Conservation (phyloP, 2,329 filamentous ascomycete genomes). For the Fusarium gaditjirri region DNA sequence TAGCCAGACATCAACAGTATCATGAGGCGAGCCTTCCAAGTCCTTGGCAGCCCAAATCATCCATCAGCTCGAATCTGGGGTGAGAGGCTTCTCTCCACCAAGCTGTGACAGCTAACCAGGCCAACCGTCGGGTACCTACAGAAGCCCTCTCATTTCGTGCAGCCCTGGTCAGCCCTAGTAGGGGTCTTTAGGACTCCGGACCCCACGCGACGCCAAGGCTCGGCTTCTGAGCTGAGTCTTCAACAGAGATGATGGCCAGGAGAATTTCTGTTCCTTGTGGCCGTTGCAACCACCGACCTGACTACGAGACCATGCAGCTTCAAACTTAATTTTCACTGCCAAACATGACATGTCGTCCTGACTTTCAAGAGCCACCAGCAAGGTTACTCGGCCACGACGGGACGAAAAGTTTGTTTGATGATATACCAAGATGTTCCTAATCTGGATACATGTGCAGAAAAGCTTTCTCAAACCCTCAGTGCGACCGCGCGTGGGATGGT, state of each 20-base stretch:
- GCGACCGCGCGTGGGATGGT: constrained; percentile 2
- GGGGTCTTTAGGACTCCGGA: constrained; percentile 17
- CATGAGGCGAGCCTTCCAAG: constrained; percentile 7
- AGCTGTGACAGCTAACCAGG: constrained; percentile 39
- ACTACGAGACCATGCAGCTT: constrained; percentile 4
- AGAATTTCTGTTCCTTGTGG: neutral
- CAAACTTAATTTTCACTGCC: constrained; percentile 2
- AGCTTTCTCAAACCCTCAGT: constrained; percentile 6
- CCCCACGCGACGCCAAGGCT: constrained; percentile 37
- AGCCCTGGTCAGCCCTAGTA: constrained; percentile 40
- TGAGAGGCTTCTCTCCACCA: constrained; percentile 37
- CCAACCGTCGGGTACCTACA: constrained; percentile 36
- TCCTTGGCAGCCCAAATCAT: constrained; percentile 20
- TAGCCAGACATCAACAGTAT: constrained; percentile 22
- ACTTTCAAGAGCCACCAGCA: neutral
- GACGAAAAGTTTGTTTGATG: neutral
- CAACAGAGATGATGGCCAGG: neutral
- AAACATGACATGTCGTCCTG: constrained; percentile 1
- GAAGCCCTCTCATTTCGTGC: constrained; percentile 31
- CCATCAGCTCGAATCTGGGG: constrained; percentile 40
- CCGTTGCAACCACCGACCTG: constrained; percentile 9
- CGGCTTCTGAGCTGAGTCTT: constrained; percentile 21
- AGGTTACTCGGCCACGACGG: neutral
- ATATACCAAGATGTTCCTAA: neutral
- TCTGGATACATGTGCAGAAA: neutral